phyloP scores from a whole-genome alignment of 129 eudicot species.

The Glebionis coronaria region DNA sequence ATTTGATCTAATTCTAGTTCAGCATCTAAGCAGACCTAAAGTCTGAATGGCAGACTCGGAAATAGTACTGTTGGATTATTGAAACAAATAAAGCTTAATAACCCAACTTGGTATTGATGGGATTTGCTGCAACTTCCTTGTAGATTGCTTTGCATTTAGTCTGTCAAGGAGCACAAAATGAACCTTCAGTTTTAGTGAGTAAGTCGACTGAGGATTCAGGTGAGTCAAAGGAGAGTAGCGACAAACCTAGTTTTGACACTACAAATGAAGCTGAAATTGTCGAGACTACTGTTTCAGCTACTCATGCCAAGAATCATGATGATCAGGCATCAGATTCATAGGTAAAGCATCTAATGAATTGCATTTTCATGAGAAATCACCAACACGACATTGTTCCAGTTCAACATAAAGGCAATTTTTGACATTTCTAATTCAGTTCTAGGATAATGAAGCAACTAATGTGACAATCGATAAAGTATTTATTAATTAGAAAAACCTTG shows the following conservation, averaged over 20 bases:
- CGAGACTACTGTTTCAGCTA: constrained; percentile 29
- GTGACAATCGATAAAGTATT: constrained; percentile 46
- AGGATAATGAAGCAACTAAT: constrained; percentile 9
- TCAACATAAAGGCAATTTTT: neutral
- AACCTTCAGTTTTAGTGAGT: constrained; percentile 34
- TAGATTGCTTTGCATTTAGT: constrained; percentile 92
- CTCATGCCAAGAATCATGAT: constrained; percentile 3
- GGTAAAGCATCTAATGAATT: constrained; percentile 34
- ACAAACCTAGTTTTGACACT: constrained; percentile 33
- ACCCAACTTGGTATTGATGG: neutral
- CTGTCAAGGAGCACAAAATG: constrained; percentile 54
- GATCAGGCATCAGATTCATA: constrained; percentile 24
- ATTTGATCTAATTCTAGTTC: too few relatives aligned
- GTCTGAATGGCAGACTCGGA: neutral
- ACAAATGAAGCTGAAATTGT: constrained; percentile 55
- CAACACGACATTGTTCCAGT: neutral
- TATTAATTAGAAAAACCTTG: constrained; percentile 67
- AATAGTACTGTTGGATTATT: neutral
- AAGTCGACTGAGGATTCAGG: constrained; percentile 22
- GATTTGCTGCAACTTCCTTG: constrained; percentile 10
- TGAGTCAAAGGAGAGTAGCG: constrained; percentile 18
- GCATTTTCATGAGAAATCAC: neutral
- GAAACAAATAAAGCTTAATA: neutral
- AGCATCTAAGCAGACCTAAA: too few relatives aligned
- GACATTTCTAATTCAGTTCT: neutral